Evolutionary conservation across 306 rosid genomes (phyloP).

Genomic region (Lagenaria siceraria): DNA sequence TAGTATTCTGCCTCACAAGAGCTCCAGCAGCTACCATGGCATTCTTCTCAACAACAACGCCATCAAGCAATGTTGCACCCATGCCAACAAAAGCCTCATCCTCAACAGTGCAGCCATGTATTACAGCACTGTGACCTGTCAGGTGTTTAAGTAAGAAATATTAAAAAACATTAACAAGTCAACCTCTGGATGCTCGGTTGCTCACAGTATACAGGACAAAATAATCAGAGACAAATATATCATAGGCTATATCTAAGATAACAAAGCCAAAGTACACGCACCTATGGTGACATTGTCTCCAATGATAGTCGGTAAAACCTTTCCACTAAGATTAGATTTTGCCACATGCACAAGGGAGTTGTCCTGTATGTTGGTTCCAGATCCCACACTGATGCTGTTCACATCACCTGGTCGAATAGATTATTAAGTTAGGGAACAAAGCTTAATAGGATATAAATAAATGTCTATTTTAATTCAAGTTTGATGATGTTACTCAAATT

Average conservation of each 20-base stretch:
- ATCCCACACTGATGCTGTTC: conserved; percentile 78
- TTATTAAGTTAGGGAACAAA: not conserved
- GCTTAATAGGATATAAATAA: not conserved
- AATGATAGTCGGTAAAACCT: conserved; percentile 72
- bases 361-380: conserved; percentile 94
- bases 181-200: not conserved
- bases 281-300: conserved; percentile 95
- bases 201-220: not conserved
- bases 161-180: not conserved
- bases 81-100: conserved; percentile 96
- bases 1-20: conserved; percentile 85
- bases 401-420: conserved; percentile 55
- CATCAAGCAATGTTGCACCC: conserved; percentile 96
- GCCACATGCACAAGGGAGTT: conserved; percentile 91
- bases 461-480: not conserved
- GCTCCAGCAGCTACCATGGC: conserved; percentile 99
- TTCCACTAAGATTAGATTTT: conserved; percentile 76
- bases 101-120: conserved; percentile 94
- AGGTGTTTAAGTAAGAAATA: not conserved
- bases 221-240: not conserved
- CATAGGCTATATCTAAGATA: not conserved
- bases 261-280: conserved; percentile 19
- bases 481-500: not conserved
- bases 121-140: conserved; percentile 79
- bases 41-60: conserved; percentile 73